Percentiles rank a stretch among this genome's conserved stretches.
Conservation (phyloP, 2,329 filamentous ascomycete genomes). For the Colletotrichum sp. region DNA sequence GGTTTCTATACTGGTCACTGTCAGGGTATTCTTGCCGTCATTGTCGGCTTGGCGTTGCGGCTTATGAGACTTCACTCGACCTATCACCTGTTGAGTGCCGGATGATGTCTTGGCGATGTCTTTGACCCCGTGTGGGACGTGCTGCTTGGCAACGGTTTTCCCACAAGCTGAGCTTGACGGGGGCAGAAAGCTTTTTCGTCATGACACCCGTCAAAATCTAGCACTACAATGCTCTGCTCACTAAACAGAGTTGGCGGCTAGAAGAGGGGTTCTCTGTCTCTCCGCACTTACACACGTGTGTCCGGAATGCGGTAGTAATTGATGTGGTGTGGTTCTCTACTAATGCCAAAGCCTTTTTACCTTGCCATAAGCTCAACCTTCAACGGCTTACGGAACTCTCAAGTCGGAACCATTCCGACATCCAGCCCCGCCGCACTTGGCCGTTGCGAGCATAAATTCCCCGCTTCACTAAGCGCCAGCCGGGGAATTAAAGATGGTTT, state of each 20-base stretch:
- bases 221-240: neutral
- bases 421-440: neutral
- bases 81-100: neutral
- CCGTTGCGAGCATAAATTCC: neutral
- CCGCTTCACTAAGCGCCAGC: neutral
- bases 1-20: neutral
- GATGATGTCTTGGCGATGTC: neutral
- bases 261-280: neutral
- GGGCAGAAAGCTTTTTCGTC: neutral
- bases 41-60: neutral
- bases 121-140: neutral
- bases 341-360: neutral
- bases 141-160: neutral
- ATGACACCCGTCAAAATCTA: neutral
- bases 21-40: neutral
- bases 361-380: neutral
- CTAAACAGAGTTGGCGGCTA: neutral
- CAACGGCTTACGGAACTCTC: neutral
- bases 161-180: neutral
- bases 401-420: neutral
- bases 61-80: neutral
- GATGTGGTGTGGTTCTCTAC: neutral
- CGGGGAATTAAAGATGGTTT: neutral
- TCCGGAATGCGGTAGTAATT: neutral
- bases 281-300: neutral